These are phyloP conservation scores for Puccinia novopanici DNA, from an alignment of 1,284 basidiomycete species.

Conservation along the genomic window DNA sequence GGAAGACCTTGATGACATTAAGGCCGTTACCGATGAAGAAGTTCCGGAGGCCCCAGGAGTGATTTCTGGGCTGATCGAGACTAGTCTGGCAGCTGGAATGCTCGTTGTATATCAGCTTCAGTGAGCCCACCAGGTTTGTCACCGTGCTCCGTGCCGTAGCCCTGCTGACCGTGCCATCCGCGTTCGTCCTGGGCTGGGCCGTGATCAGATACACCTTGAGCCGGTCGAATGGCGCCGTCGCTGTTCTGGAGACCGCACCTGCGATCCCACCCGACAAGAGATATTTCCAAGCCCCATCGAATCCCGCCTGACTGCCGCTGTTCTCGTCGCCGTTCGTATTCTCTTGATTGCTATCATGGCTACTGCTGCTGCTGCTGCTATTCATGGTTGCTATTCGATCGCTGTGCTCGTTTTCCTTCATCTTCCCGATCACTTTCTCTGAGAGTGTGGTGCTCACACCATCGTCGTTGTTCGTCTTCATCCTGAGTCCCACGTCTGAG, in stretches of 20 bases:
- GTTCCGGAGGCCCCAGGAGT: constrained; percentile 74
- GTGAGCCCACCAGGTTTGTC: constrained; percentile 69
- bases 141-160: constrained; percentile 51
- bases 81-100: constrained; percentile 4
- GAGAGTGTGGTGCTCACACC: background rate
- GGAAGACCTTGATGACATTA: constrained; percentile 86
- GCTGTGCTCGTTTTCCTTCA: constrained; percentile 50
- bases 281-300: constrained; percentile 58
- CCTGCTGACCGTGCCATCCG: constrained; percentile 57
- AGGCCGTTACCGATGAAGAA: constrained; percentile 81
- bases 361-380: constrained; percentile 2
- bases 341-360: background rate
- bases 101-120: constrained; percentile 77
- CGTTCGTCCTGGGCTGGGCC: constrained; percentile 61
- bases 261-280: constrained; percentile 56
- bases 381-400: constrained; percentile 50
- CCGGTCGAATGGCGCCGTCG: constrained; percentile 96
- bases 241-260: constrained; percentile 79
- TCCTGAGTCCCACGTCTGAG: background rate
- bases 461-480: background rate
- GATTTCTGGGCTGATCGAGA: background rate
- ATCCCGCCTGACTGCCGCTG: background rate
- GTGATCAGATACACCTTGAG: constrained; percentile 97
- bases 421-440: constrained; percentile 54
- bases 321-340: background rate